phyloP scores from a whole-genome alignment of 768 basidiomycete genomes.

The Epithele typhae region DNA sequence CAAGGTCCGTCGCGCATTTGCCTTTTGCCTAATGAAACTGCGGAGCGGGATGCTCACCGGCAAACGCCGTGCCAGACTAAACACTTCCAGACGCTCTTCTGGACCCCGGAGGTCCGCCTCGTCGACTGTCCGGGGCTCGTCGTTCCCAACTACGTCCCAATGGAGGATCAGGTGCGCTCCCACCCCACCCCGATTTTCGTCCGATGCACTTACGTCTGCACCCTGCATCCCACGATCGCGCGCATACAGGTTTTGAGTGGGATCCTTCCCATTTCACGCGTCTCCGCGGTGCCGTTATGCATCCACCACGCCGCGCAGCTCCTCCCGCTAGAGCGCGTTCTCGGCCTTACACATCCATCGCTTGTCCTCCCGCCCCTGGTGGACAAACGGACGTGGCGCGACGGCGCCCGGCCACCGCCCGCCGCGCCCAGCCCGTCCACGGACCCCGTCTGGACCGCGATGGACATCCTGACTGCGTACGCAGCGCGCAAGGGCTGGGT shows the following conservation, averaged over 20 bases:
- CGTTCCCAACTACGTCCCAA: conserved; percentile 76
- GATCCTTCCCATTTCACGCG: conserved; percentile 74
- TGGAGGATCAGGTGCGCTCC: conserved; percentile 73
- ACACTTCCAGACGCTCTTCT: conserved; percentile 92
- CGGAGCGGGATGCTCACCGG: neutral
- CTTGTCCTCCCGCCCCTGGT: conserved; percentile 28
- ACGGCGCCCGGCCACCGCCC: conserved; percentile 24
- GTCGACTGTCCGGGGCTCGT: conserved; percentile 97
- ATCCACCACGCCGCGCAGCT: conserved; percentile 63
- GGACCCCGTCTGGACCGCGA: conserved; percentile 67
- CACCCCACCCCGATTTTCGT: neutral
- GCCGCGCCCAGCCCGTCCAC: conserved; percentile 12
- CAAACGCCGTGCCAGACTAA: conserved; percentile 57
- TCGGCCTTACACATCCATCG: conserved; percentile 52
- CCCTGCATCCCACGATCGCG: neutral
- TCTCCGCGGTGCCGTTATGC: conserved; percentile 82
- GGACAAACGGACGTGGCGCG: conserved; percentile 81
- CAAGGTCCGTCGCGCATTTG: conserved; percentile 45
- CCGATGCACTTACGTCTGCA: no score
- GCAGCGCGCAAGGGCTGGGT: conserved; percentile 78
- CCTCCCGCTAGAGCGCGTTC: conserved; percentile 74
- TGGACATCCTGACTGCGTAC: conserved; percentile 77
- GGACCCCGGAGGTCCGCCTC: conserved; percentile 80
- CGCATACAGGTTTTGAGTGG: conserved; percentile 56
- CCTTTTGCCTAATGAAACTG: neutral